Percentiles rank a stretch among this genome's conserved stretches.
Conservation (phyloP, 306 rosid genomes). For the Begonia masoniana region DNA sequence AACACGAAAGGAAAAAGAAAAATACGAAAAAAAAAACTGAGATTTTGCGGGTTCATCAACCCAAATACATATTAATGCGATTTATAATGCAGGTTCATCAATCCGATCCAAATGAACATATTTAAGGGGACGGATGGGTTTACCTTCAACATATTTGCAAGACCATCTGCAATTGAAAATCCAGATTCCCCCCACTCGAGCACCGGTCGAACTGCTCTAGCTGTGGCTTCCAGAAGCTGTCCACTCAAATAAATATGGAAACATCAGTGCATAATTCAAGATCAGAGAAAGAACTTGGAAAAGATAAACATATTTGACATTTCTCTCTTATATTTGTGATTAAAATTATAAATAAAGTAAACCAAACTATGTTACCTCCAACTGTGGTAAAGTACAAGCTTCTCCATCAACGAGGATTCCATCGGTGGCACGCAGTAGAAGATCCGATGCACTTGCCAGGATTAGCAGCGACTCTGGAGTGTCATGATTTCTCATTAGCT, state of each 20-base stretch:
- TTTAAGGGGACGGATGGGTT: background rate
- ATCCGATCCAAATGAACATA: background rate
- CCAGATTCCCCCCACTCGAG: constrained; percentile 88
- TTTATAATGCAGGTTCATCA: too few species aligned
- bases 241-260: background rate
- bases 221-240: constrained; percentile 89
- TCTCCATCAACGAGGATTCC: constrained; percentile 99
- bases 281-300: background rate
- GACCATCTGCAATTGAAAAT: constrained; percentile 84
- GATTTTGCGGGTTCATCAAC: too few species aligned
- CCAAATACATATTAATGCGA: too few species aligned
- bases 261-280: background rate
- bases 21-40: too few species aligned
- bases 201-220: constrained; percentile 77
- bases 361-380: constrained; percentile 47
- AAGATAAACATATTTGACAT: background rate
- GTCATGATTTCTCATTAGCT: constrained; percentile 89
- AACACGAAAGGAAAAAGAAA: too few species aligned
- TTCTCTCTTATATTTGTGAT: background rate
- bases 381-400: constrained; percentile 90
- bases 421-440: constrained; percentile 88
- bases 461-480: constrained; percentile 69
- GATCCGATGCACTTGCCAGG: constrained; percentile 91
- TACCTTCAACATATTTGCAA: constrained; percentile 49
- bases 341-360: background rate